Base-by-base conservation (phyloP, 495 filamentous ascomycete genomes). In the Glonium stellatum region DNA sequence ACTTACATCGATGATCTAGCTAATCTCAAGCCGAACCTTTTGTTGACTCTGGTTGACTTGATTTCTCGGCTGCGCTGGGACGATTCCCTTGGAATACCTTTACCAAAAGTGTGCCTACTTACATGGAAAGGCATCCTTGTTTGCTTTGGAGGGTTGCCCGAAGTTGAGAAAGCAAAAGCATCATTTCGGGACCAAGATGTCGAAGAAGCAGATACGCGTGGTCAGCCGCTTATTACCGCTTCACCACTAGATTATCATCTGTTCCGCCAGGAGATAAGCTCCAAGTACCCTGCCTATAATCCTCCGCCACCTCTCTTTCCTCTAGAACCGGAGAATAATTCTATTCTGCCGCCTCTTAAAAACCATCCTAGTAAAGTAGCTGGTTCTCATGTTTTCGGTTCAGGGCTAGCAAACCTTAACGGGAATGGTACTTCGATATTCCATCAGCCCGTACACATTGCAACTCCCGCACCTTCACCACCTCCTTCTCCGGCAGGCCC, bases 241-340 rank as follows among this genome's bases (percentile, higher is more conserved):
- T 96, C 92, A 10, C 93, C 95, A 12, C 78, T 98, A 10, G 95
- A 98, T 67, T 98, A 98, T 68, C 92, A 97, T 69, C 78, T 89
- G 12, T 98, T 98, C 69, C 85, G 95, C 25, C 92, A 97, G 71
- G 93, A 98, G 71, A 90, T 98, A 63, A 95, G 85, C n/a, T 97
- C 93, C 0, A 98, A 98, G 75, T 98, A 98, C 68, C 93, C 93
- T 5, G 87, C 95, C 4, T 98, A 97, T 71, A 85, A 91, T 60
- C 92, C 93, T 4, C 95, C 93, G 22, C 85, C 83, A 25, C 84
- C 89, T 0, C 72, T 88, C 12, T 84, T 98, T 59, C 89, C 92
- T 1, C 78, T 98, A 1, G 91, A 97, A 66, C 78, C 89, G 8
- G 90, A 96, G 39, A 88, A 91, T 57, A 92, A 89, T 64, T 91